Conservation (phyloP, 2,329 filamentous ascomycete species). For the Cytospora leucostoma region DNA sequence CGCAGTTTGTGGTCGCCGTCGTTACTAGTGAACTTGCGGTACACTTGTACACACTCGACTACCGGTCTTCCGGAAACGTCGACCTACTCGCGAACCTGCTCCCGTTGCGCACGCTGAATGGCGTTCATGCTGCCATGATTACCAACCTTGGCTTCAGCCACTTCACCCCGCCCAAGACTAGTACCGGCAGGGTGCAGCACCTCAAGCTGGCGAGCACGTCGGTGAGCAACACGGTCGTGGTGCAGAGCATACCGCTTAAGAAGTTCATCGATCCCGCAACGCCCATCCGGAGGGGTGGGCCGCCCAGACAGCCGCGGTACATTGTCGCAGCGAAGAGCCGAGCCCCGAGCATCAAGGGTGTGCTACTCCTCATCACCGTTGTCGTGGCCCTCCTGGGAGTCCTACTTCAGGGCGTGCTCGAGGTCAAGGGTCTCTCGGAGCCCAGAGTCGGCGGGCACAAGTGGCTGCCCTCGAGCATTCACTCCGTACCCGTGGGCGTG, state of each 20-base stretch:
- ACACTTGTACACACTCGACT: slow-evolving; percentile 75
- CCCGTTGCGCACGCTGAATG: slow-evolving; percentile 54
- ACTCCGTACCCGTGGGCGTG: slow-evolving; percentile 3
- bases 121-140: slow-evolving; percentile 59
- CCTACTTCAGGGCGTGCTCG: slow-evolving; percentile 64
- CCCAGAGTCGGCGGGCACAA: slow-evolving; percentile 56
- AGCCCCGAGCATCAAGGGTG: slow-evolving; percentile 50
- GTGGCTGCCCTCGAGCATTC: slow-evolving; percentile 53
- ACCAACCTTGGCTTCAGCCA: slow-evolving; percentile 60
- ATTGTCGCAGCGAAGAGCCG: slow-evolving; percentile 64
- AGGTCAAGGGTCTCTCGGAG: slow-evolving; percentile 59
- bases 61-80: slow-evolving; percentile 50
- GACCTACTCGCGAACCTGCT: slow-evolving; percentile 55
- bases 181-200: slow-evolving; percentile 54
- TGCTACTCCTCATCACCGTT: slow-evolving; percentile 57
- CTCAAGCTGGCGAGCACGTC: slow-evolving; percentile 81
- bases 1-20: slow-evolving; percentile 79
- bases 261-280: slow-evolving; percentile 42
- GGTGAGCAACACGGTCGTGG: slow-evolving; percentile 75
- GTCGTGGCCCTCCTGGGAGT: slow-evolving; percentile 63
- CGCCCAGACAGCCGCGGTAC: slow-evolving; percentile 63
- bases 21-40: slow-evolving; percentile 80
- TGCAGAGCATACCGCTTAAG: slow-evolving; percentile 75
- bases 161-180: slow-evolving; percentile 55
- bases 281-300: slow-evolving; percentile 39